Evolutionary conservation across 2,329 filamentous ascomycete species (phyloP), one percentile per base, ranked within the genome.

Genomic region (Colletotrichum tamarilloi): DNA sequence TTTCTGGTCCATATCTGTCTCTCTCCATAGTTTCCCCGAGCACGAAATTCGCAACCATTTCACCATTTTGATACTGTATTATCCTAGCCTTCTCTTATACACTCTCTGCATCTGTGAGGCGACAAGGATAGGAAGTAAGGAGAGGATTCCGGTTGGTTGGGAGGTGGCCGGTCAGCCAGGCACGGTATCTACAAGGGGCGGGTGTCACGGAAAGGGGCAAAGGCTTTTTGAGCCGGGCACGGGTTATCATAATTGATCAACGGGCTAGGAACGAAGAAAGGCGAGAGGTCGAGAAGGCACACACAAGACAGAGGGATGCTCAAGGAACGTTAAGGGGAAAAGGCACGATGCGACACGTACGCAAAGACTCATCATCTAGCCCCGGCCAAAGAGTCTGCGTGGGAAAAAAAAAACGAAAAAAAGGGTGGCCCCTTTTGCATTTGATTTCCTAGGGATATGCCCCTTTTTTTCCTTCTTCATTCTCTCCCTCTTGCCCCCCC

Each of bases 1-100:
- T 73, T 53, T 68, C 64, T 56, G 70, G 65, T 68, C 68, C 73
- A 67, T 74, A 62, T 74, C 70, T 60, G 72, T 64, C 75, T 73
- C 53, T 53, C 68, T 75, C 70, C 74, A 24, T 62, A 72, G 67
- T 66, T 66, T 74, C 72, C 62, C 53, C 22, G 30, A 49, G 35
- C 30, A 28, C 35, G 35, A 30, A 56, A 16, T 68, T 68, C 56
- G 42, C 14, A 59, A 46, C n/a, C n/a, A 30, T 56, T 30, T 32
- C 16, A 9, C 46, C 6, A n/a, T 42, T 38, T 65, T 35, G 49
- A n/a, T 53, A 30, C 53, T 60, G 71, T 73, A 73, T 56, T 65
- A 66, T 62, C 53, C 67, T n/a, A 49, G 42, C 19, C 42, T 32
- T 73, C 60, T 57, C 49, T 62, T 65, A 24, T 22, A 49, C 26